Evolutionary conservation across 352 stramenopile genomes (phyloP), one percentile per base, ranked within the genome.

Genomic region (Phytophthora melonis): DNA sequence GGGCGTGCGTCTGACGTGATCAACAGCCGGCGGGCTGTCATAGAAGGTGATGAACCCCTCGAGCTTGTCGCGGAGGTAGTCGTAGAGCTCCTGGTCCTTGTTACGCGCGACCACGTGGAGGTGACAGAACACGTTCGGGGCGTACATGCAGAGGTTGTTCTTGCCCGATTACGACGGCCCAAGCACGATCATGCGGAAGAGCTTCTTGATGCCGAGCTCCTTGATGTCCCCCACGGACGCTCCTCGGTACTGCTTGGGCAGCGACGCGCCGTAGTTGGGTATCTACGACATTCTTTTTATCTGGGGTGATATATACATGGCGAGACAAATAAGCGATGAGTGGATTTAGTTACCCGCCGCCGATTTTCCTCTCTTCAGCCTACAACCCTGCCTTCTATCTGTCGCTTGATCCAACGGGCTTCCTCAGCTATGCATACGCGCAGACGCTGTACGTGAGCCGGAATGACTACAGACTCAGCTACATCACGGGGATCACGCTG

Each of bases 21-120:
- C 53, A 34, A 63, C 62, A 6, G 9, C 57, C 6, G 62, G 62
- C 36, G 52, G 34, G 3, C 10, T 69, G 34, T 77, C 45, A 6
- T 52, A 50, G 53, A 63, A 69, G 23, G 23, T 23, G n/a, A 52
- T 52, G n/a, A 70, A 70, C 3, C 57, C 70, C 10, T 74, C 63
- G 1, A 78, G 16, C 56, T 78, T 78, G 7, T 78, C 70, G 11
- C 58, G 57, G 0, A 78, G 47, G 25, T 70, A 74, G 2, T 74
- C 58, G 18, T 74, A 78, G 3, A 77, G 45, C 16, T 64, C 41
- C 25, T 77, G 70, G 9, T 73, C 32, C 5, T 53, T 65, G 60
- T 73, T 77, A 3, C 66, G 66, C 5, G 66, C 66, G 6, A 72
- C 67, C 21, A 59, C 67, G 19, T 55, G 49, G 6, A 63, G 30